Evolutionary conservation across 176 grass and related monocot genomes (phyloP).

Genomic region (Pontederia paniculata): DNA sequence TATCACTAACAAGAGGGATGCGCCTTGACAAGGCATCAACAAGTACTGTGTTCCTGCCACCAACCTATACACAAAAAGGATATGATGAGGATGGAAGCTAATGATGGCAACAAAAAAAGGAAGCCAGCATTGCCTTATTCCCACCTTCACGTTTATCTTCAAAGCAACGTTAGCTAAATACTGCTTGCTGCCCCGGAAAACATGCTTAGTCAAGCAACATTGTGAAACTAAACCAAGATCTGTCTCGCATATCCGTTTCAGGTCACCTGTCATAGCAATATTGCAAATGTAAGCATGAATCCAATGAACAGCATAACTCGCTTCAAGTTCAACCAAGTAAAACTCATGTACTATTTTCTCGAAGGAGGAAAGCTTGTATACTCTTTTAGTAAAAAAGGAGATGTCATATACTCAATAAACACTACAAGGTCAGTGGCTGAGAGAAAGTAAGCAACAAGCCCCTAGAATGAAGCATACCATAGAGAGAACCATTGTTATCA

Average conservation of each 20-base stretch:
- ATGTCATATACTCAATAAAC: no score
- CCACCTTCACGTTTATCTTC: conserved; percentile 19
- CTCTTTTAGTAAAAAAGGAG: background rate
- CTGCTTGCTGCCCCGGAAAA: conserved; percentile 10
- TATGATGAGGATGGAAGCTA: background rate
- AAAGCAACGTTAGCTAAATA: conserved; percentile 17
- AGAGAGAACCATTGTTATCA: conserved; percentile 19
- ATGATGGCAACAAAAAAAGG: background rate
- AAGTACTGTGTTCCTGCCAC: conserved; percentile 16
- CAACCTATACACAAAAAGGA: conserved; percentile 1
- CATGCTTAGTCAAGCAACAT: conserved; percentile 18
- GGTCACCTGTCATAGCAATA: conserved; percentile 5
- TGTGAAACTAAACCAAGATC: conserved; percentile 16
- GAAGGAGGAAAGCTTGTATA: no score
- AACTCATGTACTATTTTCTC: no score
- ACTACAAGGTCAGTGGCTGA: background rate
- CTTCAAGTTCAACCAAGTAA: no score
- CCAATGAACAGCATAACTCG: background rate
- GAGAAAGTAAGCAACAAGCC: background rate
- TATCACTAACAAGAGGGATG: conserved; percentile 15
- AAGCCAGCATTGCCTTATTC: background rate
- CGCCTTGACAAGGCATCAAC: conserved; percentile 9
- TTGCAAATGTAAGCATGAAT: background rate
- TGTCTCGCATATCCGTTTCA: conserved; percentile 18
- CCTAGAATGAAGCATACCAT: conserved; percentile 2